These are phyloP conservation scores for Fraxinus xanthoxyloides DNA, from an alignment of 305 asterid species.

Conservation along the genomic window DNA sequence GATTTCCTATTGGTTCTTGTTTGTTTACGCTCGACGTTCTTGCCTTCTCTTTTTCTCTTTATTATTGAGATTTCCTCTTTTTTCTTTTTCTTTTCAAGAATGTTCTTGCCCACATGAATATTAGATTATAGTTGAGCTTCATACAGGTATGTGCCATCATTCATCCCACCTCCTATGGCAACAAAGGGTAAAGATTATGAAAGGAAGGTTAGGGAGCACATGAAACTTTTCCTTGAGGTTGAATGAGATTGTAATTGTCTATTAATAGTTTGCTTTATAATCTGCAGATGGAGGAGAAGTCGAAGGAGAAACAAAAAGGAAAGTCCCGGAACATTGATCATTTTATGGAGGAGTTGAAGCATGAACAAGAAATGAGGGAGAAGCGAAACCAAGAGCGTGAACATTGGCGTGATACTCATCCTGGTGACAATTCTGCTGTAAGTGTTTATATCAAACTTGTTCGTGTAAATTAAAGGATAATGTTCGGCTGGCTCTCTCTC, in stretches of 20 bases:
- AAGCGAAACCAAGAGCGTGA: constrained; percentile 92
- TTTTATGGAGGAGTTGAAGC: constrained; percentile 97
- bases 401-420: constrained; percentile 69
- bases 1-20: background rate
- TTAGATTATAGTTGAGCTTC: constrained; percentile 51
- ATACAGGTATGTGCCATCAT: constrained; percentile 98
- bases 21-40: background rate
- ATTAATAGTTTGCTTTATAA: constrained; percentile 2
- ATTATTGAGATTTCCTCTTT: background rate
- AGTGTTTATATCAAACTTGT: constrained; percentile 24
- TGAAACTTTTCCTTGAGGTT: constrained; percentile 1
- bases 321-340: constrained; percentile 85
- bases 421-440: constrained; percentile 62
- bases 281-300: constrained; percentile 82
- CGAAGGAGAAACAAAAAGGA: constrained; percentile 79
- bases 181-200: constrained; percentile 78
- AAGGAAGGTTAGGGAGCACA: constrained; percentile 59
- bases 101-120: constrained; percentile 27
- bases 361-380: constrained; percentile 92
- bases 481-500: background rate
- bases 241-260: background rate
- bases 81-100: constrained; percentile 18
- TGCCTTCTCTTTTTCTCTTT: background rate
- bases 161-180: constrained; percentile 92
- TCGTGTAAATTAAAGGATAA: background rate